A percentile compares a stretch with the other conserved stretches of the same genome.
Evolutionary conservation across 2,329 filamentous ascomycete genomes (phyloP).

Genomic region (Orbilia brochopaga): DNA sequence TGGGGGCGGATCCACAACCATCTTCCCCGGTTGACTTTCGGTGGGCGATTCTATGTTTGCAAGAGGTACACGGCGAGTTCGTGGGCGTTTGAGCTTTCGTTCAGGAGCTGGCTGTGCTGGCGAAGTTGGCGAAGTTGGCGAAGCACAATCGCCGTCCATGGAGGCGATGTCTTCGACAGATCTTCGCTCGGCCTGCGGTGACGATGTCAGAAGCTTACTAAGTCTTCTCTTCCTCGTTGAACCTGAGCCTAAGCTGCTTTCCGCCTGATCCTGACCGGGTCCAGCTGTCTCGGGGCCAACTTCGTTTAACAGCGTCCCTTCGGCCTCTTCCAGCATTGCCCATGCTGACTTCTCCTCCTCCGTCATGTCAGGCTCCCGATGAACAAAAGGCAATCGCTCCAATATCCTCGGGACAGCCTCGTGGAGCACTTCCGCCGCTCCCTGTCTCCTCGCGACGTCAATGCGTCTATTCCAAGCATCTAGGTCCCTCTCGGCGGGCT

Average conservation of each 20-base stretch:
- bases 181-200: conserved; percentile 60
- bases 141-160: conserved; percentile 67
- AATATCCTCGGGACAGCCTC: conserved; percentile 46
- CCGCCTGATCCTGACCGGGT: conserved; percentile 68
- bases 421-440: conserved; percentile 37
- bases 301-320: conserved; percentile 35
- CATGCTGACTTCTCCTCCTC: conserved; percentile 54
- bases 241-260: conserved; percentile 72
- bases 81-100: conserved; percentile 83
- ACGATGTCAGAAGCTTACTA: conserved; percentile 68
- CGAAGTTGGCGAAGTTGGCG: conserved; percentile 57
- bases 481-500: conserved; percentile 31
- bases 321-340: conserved; percentile 54
- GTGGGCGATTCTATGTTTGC: conserved; percentile 59
- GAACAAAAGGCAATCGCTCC: conserved; percentile 51
- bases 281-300: conserved; percentile 15
- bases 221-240: conserved; percentile 88
- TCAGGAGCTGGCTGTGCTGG: conserved; percentile 62
- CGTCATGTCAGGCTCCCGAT: conserved; percentile 50
- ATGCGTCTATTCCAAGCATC: conserved; percentile 45
- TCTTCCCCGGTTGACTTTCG: conserved; percentile 56
- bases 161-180: conserved; percentile 66
- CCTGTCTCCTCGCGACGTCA: conserved; percentile 49
- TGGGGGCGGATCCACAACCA: conserved; percentile 58
- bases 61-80: conserved; percentile 70